phyloP scores from a whole-genome alignment of 805 yeast species.

The Schwanniomyces pseudopolymorphus region DNA sequence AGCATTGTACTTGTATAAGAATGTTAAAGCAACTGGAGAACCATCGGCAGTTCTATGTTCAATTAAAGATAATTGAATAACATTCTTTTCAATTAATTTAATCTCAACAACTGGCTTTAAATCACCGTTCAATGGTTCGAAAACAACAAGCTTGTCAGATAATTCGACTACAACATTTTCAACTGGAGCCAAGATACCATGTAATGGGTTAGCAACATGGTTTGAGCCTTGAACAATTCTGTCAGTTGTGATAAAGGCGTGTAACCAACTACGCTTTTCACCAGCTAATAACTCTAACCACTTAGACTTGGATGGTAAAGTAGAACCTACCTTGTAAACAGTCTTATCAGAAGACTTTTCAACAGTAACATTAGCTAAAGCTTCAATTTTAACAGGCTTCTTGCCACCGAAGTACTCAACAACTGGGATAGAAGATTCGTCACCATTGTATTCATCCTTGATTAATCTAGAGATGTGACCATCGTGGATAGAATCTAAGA shows the following conservation, averaged over 20 bases:
- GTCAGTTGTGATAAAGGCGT: constrained; percentile 77
- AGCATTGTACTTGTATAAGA: constrained; percentile 77
- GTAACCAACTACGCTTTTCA: constrained; percentile 76
- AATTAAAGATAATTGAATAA: constrained; percentile 71
- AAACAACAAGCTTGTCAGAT: constrained; percentile 52
- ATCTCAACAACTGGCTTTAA: constrained; percentile 65
- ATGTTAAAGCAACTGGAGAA: constrained; percentile 69
- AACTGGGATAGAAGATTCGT: constrained; percentile 72
- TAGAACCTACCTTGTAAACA: constrained; percentile 41
- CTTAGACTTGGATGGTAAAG: constrained; percentile 29
- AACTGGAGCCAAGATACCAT: constrained; percentile 75
- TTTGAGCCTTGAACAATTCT: constrained; percentile 83
- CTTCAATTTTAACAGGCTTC: constrained; percentile 28
- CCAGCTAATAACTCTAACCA: constrained; percentile 91
- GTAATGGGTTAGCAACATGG: constrained; percentile 77
- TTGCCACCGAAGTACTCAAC: constrained; percentile 87
- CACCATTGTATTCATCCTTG: constrained; percentile 68
- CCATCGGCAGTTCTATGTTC: constrained; percentile 86
- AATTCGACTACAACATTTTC: constrained; percentile 62
- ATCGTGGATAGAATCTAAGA: constrained; percentile 83
- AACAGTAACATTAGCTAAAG: constrained; percentile 36
- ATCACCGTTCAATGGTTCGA: constrained; percentile 72
- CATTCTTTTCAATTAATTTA: constrained; percentile 45
- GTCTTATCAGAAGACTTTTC: constrained; percentile 27
- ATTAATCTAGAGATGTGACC: constrained; percentile 79